Evolutionary conservation across 805 yeast genomes (phyloP), one percentile per base, ranked within the genome.

Genomic region (Kodamaea hsintzibuensis): DNA sequence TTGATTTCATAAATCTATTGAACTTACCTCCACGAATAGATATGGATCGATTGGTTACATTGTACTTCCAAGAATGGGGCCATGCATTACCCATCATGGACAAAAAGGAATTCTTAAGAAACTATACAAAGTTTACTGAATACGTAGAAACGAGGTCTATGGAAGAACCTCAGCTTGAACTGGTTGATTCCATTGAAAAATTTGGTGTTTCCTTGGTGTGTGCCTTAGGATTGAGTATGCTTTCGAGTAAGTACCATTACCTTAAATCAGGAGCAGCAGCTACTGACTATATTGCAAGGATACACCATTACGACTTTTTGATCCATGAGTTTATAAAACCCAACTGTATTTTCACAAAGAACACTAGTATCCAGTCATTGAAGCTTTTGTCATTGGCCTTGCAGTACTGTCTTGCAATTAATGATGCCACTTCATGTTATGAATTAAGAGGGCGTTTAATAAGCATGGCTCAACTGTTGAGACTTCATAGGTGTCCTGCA

Each of bases 401-500:
- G 22, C 82, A 87, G 54, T 89, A 88, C 63, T 85, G 89, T 64
- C 71, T 88, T 38, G 84, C 85, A 39, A 81, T 82, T 5, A 96
- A 96, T 16, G 91, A 88, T 66, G 80, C 85, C 44, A 78, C 84
- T 7, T 84, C 90, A 1, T 79, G 91, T 56, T 91, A 90, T 71
- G 87, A 86, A 51, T 76, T 88, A 42, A 78, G 96, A 55, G 92
- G 93, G 43, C 77, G 84, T 60, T 85, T 87, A 7, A 82, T 87
- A 10, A 85, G 91, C 25, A 88, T 89, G 92, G 86, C 92, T 3
- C 96, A 89, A 62, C 95, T 91, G 61, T 72, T 91, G 51, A 81
- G 97, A 60, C 74, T 91, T 45, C 96, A 91, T 66, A 78, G 96
- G 60, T 88, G 96, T 68, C 96, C 96, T 8, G 84, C 92, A 3